Conservation (phyloP, 179 eudicot genomes). For the Silene vulgaris region DNA sequence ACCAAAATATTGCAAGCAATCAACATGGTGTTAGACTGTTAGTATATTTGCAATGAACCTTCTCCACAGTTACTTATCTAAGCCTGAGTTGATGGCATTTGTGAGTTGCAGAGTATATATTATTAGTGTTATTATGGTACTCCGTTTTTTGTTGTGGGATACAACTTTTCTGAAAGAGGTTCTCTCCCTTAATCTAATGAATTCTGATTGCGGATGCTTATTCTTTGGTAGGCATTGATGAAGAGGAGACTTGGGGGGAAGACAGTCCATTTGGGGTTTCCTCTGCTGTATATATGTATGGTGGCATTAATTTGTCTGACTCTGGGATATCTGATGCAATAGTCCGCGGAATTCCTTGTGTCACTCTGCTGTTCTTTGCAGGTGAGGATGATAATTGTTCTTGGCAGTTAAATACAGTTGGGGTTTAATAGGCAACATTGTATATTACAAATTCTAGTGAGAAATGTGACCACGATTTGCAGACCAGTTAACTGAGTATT, state of each 20-base stretch:
- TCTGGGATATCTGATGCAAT: slow-evolving; percentile 3
- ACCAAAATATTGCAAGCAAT: too few relatives aligned
- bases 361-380: not conserved
- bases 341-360: slow-evolving; percentile 11
- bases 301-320: slow-evolving; percentile 3
- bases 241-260: not conserved
- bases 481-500: not conserved
- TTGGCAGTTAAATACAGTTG: slow-evolving; percentile 3
- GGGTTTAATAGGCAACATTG: slow-evolving; percentile 10
- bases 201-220: too few relatives aligned
- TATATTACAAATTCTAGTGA: slow-evolving; percentile 17
- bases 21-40: too few relatives aligned
- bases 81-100: too few relatives aligned
- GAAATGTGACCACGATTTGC: not conserved
- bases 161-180: too few relatives aligned
- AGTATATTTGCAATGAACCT: too few relatives aligned
- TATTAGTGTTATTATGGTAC: too few relatives aligned
- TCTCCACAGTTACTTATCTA: too few relatives aligned
- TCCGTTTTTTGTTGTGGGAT: too few relatives aligned
- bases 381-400: not conserved
- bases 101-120: too few relatives aligned
- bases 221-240: not conserved
- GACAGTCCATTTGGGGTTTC: slow-evolving; percentile 30
- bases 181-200: too few relatives aligned
- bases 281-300: slow-evolving; percentile 35